Base-by-base conservation (phyloP, 116 monocot species). In the Dioscorea cayenensis region DNA sequence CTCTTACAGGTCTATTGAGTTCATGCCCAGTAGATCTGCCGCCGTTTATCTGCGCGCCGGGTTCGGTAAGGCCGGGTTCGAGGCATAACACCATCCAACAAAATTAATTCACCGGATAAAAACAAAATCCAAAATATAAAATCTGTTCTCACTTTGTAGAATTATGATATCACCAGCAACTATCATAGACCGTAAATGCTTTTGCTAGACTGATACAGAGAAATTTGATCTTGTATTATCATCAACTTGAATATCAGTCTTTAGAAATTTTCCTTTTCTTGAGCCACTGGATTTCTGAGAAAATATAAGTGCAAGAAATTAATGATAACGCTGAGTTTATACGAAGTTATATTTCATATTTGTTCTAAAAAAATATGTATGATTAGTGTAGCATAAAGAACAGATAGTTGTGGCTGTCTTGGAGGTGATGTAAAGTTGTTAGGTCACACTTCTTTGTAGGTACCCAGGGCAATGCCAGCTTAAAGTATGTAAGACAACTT, bases 201-300 rank as follows among this genome's bases (percentile, higher is more conserved):
- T 84, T 19, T 82, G 82, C 88, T 79, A 76, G 14, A 84, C n/a
- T 27, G 79, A 76, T 65, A 84, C 62, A 28, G 75, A 66, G 71
- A 88, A 88, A 63, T 70, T 69, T 61, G 84, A 68, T 68, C 70
- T 64, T 28, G 88, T 84, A 64, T 82, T 82, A 52, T 88, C 88
- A 75, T 79, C 82, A 49, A 84, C 81, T 61, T 74, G 74, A 80
- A 84, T 64, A 51, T 71, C 60, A 19, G 71, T 75, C 76, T 74
- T 81, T 20, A 74, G 59, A 36, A 76, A 68, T 55, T 73, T 18
- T 49, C 75, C 51, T 75, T 70, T 68, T 14, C 68, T 81, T 60
- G 84, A 65, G 48, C 50, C 67, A 60, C 69, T 60, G 63, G 62
- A 21, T 79, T 69, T 82, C 84, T 82, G 75, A 27, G 60, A 7